Percentiles rank a stretch among this genome's conserved stretches.
Evolutionary conservation across 2,329 filamentous ascomycete species (phyloP).

Genomic region (Aspergillus sp.): DNA sequence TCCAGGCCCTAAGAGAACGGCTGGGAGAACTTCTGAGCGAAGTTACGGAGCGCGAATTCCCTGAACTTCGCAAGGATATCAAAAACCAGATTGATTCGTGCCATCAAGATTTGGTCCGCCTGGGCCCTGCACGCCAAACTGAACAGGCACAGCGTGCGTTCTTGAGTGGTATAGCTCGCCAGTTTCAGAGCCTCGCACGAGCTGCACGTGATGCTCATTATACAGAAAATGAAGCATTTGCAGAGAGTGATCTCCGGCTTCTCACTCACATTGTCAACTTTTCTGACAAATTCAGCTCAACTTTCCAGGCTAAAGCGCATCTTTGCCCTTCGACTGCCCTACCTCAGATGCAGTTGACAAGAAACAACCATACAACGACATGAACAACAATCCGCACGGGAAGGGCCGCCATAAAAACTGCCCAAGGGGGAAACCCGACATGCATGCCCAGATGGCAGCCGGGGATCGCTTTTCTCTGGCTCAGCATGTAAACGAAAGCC

Average conservation of each 20-base stretch:
- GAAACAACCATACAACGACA: neutral
- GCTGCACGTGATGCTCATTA: neutral
- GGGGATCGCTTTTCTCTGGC: no score
- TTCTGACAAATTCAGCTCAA: neutral
- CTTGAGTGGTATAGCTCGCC: neutral
- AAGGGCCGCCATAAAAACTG: no score
- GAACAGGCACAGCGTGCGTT: neutral
- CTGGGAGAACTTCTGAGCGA: neutral
- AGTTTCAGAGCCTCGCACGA: neutral
- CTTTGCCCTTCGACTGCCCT: neutral
- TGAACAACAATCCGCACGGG: no score
- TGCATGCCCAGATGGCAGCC: no score
- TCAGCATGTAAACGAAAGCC: neutral
- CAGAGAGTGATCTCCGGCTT: neutral
- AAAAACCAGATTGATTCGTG: neutral
- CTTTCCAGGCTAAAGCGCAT: neutral
- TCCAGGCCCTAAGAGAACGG: neutral
- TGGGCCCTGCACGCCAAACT: neutral
- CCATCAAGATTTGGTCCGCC: neutral
- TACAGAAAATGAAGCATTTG: neutral
- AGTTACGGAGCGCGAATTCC: neutral
- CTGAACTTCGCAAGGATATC: neutral
- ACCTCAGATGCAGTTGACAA: neutral
- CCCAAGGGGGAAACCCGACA: no score
- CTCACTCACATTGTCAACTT: neutral